A percentile compares a stretch with the other conserved stretches of the same genome.
These are phyloP conservation scores for Magnaporthales sp. DNA, from an alignment of 2,329 filamentous ascomycete genomes.

Conservation along the genomic window DNA sequence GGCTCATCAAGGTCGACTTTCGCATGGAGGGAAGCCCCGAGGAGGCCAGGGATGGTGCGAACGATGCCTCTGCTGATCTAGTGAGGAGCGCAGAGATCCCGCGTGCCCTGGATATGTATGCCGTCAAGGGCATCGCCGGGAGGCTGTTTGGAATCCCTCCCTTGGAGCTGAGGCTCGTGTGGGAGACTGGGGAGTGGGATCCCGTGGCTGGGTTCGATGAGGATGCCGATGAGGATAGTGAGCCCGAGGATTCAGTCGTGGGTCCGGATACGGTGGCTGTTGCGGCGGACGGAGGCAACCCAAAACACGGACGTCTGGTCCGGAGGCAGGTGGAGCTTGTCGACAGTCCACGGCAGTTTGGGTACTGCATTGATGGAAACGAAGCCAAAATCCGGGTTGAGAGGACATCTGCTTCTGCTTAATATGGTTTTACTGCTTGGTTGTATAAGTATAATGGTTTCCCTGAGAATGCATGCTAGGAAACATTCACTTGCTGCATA, in stretches of 20 bases:
- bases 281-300: conserved; percentile 15
- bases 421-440: neutral
- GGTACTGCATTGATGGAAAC: conserved; percentile 70
- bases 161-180: conserved; percentile 58
- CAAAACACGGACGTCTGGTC: conserved; percentile 44
- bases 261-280: conserved; percentile 9
- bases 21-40: conserved; percentile 11
- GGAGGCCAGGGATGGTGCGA: neutral
- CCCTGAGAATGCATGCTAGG: neutral
- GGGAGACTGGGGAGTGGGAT: conserved; percentile 90
- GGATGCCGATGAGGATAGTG: conserved; percentile 43
- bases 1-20: conserved; percentile 61
- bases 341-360: conserved; percentile 72
- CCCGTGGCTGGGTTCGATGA: conserved; percentile 58
- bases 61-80: conserved; percentile 1
- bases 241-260: conserved; percentile 36
- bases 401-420: conserved; percentile 14
- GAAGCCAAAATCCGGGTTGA: conserved; percentile 68
- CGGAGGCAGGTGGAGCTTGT: conserved; percentile 72
- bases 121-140: conserved; percentile 69
- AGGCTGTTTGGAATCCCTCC: conserved; percentile 60
- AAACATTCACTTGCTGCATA: neutral
- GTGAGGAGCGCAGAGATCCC: conserved; percentile 50
- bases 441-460: neutral
- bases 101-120: conserved; percentile 70